Base-by-base conservation (phyloP, 1,139 yeast species). In the Diutina neorugosa region DNA sequence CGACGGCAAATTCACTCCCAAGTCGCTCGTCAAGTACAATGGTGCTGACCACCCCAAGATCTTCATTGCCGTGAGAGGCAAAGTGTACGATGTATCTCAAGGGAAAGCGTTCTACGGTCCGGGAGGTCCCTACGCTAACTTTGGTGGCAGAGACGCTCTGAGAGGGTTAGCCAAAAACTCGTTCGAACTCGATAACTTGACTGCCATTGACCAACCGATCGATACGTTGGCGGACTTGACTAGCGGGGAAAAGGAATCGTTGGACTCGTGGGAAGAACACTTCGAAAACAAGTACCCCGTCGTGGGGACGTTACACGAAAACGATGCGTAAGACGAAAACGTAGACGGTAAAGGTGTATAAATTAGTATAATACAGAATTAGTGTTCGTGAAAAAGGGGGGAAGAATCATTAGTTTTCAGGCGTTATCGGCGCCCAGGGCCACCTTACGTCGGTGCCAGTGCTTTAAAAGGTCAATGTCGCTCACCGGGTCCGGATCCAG, bases 61-160 rank as follows among this genome's bases (percentile, higher is more conserved):
- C 43, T 84, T 85, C 63, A 80, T 93, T 61, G 96, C 89, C 0
- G 89, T 93, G 16, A 81, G 77, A 61, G 96, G 96, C 1, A 82
- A 78, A 50, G 96, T 93, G 4, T 93, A 80, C 64, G 96, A 93
- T 64, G 96, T 90, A 25, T 73, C 88, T 11, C 74, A 76, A 23
- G 96, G 96, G 0, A 80, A 90, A 57, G 77, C 81, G 53, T 93
- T 93, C 65, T 93, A 94, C 64, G 98, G 98, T 0, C 98, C 98
- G 3, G 90, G 94, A 21, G 97, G 98, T 0, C 96, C 98, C 0
- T 93, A 93, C 67, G 84, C 86, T 55, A 90, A 89, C 64, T 93
- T 93, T 73, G 98, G 98, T 1, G 98, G 98, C 3, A 85, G 89
- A 60, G 98, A 93, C 69, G 98, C 98, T 2, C 86, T 96, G 2